These are phyloP conservation scores for Gaultheria prostrata DNA, from an alignment of 148 eudicot genomes.

Conservation along the genomic window DNA sequence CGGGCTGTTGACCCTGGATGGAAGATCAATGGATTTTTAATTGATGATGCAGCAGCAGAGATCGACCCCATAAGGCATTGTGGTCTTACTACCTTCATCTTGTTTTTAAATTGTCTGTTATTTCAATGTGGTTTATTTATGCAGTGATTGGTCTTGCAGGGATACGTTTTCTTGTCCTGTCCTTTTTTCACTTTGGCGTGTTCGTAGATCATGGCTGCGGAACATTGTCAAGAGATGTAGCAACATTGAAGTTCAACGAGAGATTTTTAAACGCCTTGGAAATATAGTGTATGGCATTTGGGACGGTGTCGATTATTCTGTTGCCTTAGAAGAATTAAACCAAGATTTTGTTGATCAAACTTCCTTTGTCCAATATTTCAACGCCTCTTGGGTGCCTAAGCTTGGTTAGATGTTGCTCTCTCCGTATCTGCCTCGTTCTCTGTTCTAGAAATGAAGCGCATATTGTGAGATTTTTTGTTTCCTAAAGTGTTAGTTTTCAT, in stretches of 20 bases:
- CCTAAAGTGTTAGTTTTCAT: not conserved
- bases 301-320: slow-evolving; percentile 48
- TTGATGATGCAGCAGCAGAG: slow-evolving; percentile 92
- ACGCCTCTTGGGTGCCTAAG: slow-evolving; percentile 84
- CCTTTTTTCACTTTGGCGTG: slow-evolving; percentile 83
- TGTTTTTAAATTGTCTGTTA: not conserved
- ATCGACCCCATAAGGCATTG: slow-evolving; percentile 85
- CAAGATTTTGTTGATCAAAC: slow-evolving; percentile 74
- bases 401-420: slow-evolving; percentile 50
- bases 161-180: slow-evolving; percentile 81
- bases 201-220: slow-evolving; percentile 90
- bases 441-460: not conserved
- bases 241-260: slow-evolving; percentile 58
- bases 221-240: slow-evolving; percentile 72
- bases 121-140: slow-evolving; percentile 13
- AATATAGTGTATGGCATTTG: slow-evolving; percentile 64
- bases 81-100: slow-evolving; percentile 13
- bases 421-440: not conserved
- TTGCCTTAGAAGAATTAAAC: slow-evolving; percentile 51
- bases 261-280: slow-evolving; percentile 76
- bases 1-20: slow-evolving; percentile 75
- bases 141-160: slow-evolving; percentile 46
- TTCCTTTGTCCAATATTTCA: slow-evolving; percentile 76
- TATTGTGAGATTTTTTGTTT: not conserved
- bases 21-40: slow-evolving; percentile 71